A percentile compares a stretch with the other conserved stretches of the same genome.
Evolutionary conservation across 441 rosid species (phyloP).

Genomic region (Mallotus repandus): DNA sequence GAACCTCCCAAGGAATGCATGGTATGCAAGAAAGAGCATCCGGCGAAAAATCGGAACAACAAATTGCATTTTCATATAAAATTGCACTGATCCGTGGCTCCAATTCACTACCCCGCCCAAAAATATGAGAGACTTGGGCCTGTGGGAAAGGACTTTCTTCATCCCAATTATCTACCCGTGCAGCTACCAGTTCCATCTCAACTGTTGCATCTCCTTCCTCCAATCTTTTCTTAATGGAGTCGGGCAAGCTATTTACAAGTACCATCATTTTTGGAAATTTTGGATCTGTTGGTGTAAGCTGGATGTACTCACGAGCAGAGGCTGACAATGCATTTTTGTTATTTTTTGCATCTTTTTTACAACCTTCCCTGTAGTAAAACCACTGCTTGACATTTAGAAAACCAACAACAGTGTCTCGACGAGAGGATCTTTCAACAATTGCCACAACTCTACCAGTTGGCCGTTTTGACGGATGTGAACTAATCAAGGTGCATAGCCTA

Average conservation of each 20-base stretch:
- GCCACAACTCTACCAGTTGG: constrained; percentile 88
- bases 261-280: constrained; percentile 74
- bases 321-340: constrained; percentile 33
- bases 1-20: constrained; percentile 67
- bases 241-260: constrained; percentile 52
- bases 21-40: constrained; percentile 72
- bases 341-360: constrained; percentile 40
- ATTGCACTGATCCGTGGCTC: constrained; percentile 70
- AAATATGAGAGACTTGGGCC: constrained; percentile 50
- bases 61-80: constrained; percentile 64
- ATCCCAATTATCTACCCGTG: constrained; percentile 60
- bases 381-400: constrained; percentile 73
- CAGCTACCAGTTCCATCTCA: constrained; percentile 79
- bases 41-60: constrained; percentile 58
- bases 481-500: constrained; percentile 52
- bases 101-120: constrained; percentile 76
- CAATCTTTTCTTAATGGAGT: constrained; percentile 60
- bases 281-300: constrained; percentile 63
- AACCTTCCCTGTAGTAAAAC: constrained; percentile 43
- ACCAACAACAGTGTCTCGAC: constrained; percentile 68
- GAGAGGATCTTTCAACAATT: constrained; percentile 59
- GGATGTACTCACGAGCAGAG: constrained; percentile 47
- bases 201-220: constrained; percentile 58
- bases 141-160: constrained; percentile 63
- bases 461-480: constrained; percentile 60